phyloP scores from a whole-genome alignment of 2,329 filamentous ascomycete species.

The Diaporthe destruens region DNA sequence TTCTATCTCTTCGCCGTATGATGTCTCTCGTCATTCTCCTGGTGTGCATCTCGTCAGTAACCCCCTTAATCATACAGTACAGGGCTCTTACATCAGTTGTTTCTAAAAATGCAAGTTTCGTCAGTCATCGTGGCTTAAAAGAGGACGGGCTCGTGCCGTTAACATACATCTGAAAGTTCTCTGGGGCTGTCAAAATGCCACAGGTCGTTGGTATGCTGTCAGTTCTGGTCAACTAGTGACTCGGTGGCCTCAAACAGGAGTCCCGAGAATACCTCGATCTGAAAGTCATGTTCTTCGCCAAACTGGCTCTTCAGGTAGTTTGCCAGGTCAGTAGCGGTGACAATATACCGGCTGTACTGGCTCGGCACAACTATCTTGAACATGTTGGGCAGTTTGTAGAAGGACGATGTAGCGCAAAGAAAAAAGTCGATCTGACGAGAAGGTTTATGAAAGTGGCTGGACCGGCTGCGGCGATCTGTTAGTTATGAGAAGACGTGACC shows the following conservation, averaged over 20 bases:
- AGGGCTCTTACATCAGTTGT: conserved; percentile 18
- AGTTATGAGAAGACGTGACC: neutral
- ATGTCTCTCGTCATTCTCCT: conserved; percentile 26
- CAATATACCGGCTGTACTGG: conserved; percentile 36
- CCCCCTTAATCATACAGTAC: neutral
- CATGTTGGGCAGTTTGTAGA: neutral
- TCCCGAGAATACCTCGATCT: conserved; percentile 24
- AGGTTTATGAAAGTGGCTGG: neutral
- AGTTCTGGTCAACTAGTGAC: neutral
- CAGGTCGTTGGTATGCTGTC: conserved; percentile 39
- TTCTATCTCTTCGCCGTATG: neutral
- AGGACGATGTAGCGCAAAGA: neutral
- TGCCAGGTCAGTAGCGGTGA: conserved; percentile 19
- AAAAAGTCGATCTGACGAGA: too few relatives aligned
- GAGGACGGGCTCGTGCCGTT: too few relatives aligned
- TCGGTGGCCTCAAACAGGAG: neutral
- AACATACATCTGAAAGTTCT: conserved; percentile 35
- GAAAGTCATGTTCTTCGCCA: conserved; percentile 37
- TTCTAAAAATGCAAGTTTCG: neutral
- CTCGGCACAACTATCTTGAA: conserved; percentile 36
- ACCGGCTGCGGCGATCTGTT: neutral
- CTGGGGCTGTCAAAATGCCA: conserved; percentile 40
- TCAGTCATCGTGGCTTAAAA: neutral
- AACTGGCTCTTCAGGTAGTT: conserved; percentile 33
- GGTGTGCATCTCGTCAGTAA: neutral